Evolutionary conservation across 2,329 filamentous ascomycete genomes (phyloP), one percentile per base, ranked within the genome.

Genomic region (Talaromyces sp.): DNA sequence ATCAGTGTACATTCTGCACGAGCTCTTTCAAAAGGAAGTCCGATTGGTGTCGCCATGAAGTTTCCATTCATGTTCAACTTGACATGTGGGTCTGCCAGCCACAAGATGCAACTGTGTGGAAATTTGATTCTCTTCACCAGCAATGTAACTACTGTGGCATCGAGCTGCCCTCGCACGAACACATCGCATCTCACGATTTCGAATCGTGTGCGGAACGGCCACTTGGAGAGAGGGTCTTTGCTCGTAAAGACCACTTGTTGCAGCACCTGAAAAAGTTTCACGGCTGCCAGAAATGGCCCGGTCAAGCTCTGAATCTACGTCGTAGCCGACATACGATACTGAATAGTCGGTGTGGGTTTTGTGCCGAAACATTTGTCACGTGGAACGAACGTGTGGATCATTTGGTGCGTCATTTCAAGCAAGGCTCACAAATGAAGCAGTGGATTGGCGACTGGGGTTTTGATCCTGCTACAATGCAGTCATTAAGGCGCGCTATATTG

Each of bases 211-310:
- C 82, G 47, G 78, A 80, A 45, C 85, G 84, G 47, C 79, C 82
- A 9, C 72, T 81, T 0, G 77, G 58, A 77, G 83, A 52, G 52
- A 80, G 86, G 9, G 86, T 84, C 0, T 87, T 87, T 71, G 84
- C 82, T 67, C 78, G 85, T 10, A 86, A 86, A 71, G 85, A 87
- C 67, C 83, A 87, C 68, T 73, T 87, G 1, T 79, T 83, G 67
- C 85, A 87, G 68, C 85, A 87, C 71, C 71, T 86, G 25, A 80
- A 83, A 71, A 86, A 70, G 80, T 86, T 80, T 80, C 86, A 76
- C 65, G 77, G 77, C 37, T 85, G 83, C 68, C 83, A 81, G 31
- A 81, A 84, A 73, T 4, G 22, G 39, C 13, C 37, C 31, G 35
- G 41, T 22, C 37, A 22, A 10, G 22, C 6, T 27, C 17, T 88